Evolutionary conservation across 805 yeast species (phyloP), one percentile per base, ranked within the genome.

Genomic region (Barnettozyma sucrosica): DNA sequence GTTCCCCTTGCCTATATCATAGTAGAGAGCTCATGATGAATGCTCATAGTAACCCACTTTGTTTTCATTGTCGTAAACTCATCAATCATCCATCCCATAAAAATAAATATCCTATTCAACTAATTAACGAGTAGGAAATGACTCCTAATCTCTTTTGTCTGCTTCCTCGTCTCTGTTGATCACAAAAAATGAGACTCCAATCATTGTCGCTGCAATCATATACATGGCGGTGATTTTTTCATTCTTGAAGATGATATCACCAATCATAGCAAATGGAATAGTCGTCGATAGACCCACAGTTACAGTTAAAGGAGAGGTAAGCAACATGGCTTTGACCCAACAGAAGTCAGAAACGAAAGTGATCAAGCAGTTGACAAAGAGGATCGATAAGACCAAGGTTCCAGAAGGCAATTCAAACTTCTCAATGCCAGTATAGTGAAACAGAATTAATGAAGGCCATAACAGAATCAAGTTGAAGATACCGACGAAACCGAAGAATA

Each of bases 401-500:
- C 76, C 65, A 0, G 74, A 70, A 1, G 98, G 98, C 39, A 84
- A 58, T 57, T 79, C 89, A 51, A 93, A 83, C 8, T 63, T 66
- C 65, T 93, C 99, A 48, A 80, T 65, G 1, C 84, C 85, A 1
- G 74, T 52, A 49, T 67, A 72, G 65, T 92, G 79, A 48, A 92
- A 73, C 1, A 87, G 48, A 0, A 89, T 45, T 8, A 93, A 61
- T 5, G 89, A 66, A 3, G 99, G 97, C 97, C 97, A 89, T 39
- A 90, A 63, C 10, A 81, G 65, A 0, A 88, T 56, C 9, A 85
- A 60, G 54, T 89, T 87, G 69, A 84, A 85, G 5, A 92, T 68
- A 1, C 99, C 99, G 21, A 93, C 98, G 66, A 87, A 90, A 0
- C 98, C 99, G 62, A 93, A 90, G 59, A 93, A 93, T 32, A 90